A percentile compares a stretch with the other conserved stretches of the same genome.
Conservation (phyloP, 768 basidiomycete species). For the Podaxis mareebaensis region DNA sequence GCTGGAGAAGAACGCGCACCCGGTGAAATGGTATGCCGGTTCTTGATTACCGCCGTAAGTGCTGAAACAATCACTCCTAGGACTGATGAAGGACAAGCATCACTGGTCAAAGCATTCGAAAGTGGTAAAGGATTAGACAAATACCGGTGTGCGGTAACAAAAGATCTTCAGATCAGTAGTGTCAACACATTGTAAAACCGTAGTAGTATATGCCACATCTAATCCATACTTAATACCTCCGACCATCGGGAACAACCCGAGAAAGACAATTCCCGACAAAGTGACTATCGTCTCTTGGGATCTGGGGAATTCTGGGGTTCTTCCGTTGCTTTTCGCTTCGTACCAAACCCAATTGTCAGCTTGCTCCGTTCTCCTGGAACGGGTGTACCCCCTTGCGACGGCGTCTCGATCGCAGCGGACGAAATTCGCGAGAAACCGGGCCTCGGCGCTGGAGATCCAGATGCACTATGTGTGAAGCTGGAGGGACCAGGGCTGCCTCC, state of each 20-base stretch:
- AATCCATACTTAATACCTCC: slow-evolving; percentile 1
- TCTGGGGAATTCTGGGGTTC: slow-evolving; percentile 70
- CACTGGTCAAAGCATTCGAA: slow-evolving; percentile 75
- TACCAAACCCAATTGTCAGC: slow-evolving; percentile 74
- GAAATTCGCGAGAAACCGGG: slow-evolving; percentile 80
- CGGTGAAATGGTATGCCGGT: slow-evolving; percentile 71
- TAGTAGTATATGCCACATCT: slow-evolving; percentile 7
- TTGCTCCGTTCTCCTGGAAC: slow-evolving; percentile 67
- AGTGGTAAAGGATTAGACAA: slow-evolving; percentile 71
- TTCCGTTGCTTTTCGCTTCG: slow-evolving; percentile 78
- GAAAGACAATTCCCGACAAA: background rate
- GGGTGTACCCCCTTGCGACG: slow-evolving; percentile 55
- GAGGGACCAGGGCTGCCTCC: slow-evolving; percentile 49
- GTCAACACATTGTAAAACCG: slow-evolving; percentile 59
- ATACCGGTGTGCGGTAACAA: slow-evolving; percentile 68
- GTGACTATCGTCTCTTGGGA: slow-evolving; percentile 51
- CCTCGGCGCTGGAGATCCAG: slow-evolving; percentile 65
- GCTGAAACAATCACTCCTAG: slow-evolving; percentile 36
- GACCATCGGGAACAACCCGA: background rate
- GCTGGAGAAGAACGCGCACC: slow-evolving; percentile 78
- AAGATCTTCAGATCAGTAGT: slow-evolving; percentile 73
- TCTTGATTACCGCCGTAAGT: background rate
- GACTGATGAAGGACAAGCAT: slow-evolving; percentile 83
- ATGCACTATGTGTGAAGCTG: slow-evolving; percentile 28
- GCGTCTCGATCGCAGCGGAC: slow-evolving; percentile 50